These are phyloP conservation scores for Sarocladiaceae sp. DNA, from an alignment of 2,329 filamentous ascomycete species.

Conservation along the genomic window DNA sequence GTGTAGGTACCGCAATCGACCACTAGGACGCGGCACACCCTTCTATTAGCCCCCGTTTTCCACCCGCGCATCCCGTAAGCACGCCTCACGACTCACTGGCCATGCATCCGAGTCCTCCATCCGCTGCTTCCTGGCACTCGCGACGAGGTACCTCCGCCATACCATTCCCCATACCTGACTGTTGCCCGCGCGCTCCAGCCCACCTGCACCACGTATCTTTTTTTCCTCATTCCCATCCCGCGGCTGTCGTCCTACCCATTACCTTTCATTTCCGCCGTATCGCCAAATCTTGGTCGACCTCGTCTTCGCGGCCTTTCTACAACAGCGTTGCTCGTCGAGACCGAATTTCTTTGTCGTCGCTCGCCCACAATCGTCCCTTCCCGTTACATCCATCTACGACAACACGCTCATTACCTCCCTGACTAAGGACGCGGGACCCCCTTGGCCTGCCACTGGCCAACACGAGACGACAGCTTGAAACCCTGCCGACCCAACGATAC, in stretches of 20 bases:
- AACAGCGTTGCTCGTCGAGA: no score
- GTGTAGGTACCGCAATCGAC: no score
- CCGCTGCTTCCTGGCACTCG: neutral
- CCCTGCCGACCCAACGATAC: constrained; percentile 8
- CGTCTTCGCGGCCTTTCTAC: neutral
- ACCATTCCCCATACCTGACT: neutral
- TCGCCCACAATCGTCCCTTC: neutral
- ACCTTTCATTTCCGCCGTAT: neutral
- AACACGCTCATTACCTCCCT: constrained; percentile 1
- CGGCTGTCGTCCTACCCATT: neutral
- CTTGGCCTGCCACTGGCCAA: neutral
- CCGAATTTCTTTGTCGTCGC: neutral
- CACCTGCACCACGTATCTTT: constrained; percentile 9
- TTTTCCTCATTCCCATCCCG: constrained; percentile 8
- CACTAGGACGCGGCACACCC: constrained; percentile 2
- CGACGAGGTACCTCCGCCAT: constrained; percentile 7
- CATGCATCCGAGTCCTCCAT: neutral
- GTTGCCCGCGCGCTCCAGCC: constrained; percentile 2
- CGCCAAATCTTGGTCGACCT: neutral
- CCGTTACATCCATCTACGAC: neutral
- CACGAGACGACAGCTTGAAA: neutral
- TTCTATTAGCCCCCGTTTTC: neutral
- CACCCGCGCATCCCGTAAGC: neutral
- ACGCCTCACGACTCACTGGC: neutral
- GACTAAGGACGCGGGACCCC: constrained; percentile 2